Percentiles rank a stretch among this genome's conserved stretches.
Evolutionary conservation across 306 rosid genomes (phyloP).

Genomic region (Acacia confusa): DNA sequence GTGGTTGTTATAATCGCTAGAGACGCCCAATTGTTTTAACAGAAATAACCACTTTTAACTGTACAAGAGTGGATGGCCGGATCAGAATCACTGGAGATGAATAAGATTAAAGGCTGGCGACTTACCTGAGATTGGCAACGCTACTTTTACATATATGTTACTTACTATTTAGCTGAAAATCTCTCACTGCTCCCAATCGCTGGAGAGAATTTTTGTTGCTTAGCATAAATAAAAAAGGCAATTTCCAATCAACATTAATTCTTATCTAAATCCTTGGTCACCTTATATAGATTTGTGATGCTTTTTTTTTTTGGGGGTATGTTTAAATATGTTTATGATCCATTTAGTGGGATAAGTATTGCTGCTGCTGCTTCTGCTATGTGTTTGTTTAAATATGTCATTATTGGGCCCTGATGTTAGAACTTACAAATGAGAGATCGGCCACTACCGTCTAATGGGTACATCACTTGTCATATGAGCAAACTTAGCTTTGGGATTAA

Average conservation of each 20-base stretch:
- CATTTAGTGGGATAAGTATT: not conserved
- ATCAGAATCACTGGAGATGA: not conserved
- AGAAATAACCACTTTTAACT: not conserved
- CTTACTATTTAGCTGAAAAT: not conserved
- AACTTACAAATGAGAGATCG: not conserved
- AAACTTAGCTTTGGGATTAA: not conserved
- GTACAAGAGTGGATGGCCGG: not conserved
- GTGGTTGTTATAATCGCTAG: not conserved
- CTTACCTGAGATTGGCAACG: not conserved
- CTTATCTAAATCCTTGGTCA: not conserved
- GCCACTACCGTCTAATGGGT: not conserved
- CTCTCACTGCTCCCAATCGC: not conserved
- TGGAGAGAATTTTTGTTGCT: not conserved
- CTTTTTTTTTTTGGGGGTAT: not conserved
- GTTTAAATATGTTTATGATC: not conserved
- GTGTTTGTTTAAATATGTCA: not conserved
- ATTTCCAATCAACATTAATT: not conserved
- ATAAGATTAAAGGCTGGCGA: not conserved
- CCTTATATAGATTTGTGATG: conserved; percentile 1
- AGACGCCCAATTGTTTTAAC: not conserved
- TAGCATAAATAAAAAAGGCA: conserved; percentile 3
- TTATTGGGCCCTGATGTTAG: not conserved
- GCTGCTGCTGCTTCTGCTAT: not conserved
- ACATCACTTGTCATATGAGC: not conserved
- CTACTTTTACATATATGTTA: not conserved